Base-by-base conservation (phyloP, 2,329 filamentous ascomycete species). In the Trichophyton benhamiae region DNA sequence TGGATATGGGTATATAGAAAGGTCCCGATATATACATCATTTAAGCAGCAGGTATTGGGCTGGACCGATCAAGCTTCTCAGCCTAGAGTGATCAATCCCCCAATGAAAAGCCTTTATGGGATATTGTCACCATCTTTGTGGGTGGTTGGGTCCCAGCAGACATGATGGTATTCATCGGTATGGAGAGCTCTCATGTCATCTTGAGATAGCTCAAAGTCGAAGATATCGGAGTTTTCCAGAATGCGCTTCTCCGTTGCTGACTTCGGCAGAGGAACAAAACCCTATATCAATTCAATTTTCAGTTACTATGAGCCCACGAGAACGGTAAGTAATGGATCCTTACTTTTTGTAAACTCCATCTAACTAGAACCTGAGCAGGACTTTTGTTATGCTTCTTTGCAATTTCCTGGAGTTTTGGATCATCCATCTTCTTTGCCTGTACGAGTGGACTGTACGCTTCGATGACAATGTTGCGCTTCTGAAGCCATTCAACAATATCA, bases 401-500 rank as follows among this genome's bases (percentile, higher is more conserved):
- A 58, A 86, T 68, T 1, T 73, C 71, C 64, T 77, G 70, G 59
- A 86, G 69, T 15, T 80, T 66, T 3, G 79, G 76, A 64, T 86
- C 83, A 4, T 83, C 74, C 64, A 78, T 78, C 58, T 78, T 72
- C 60, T 71, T 70, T 1, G 73, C 76, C 63, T 76, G 72, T 7
- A 79, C 76, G 58, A 80, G 68, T 11, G 78, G 78, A 66, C 74
- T 77, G 64, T 79, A 80, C 4, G 78, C 78, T 78, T 90, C 80
- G 13, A 88, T 72, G 36, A 83, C 80, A 20, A 88, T 77, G 63
- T 79, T 79, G 17, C 83, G 79, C 72, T 85, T 79, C 65, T 79
- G 73, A 67, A 87, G 88, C 90, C 91, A 96, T 55, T 82, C 77
- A 7, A 86, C 84, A 63, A 96, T 89, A 69, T 96, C 90, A 22